A percentile compares a stretch with the other conserved stretches of the same genome.
Evolutionary conservation across 768 basidiomycete genomes (phyloP).

Genomic region (Trametes maxima): DNA sequence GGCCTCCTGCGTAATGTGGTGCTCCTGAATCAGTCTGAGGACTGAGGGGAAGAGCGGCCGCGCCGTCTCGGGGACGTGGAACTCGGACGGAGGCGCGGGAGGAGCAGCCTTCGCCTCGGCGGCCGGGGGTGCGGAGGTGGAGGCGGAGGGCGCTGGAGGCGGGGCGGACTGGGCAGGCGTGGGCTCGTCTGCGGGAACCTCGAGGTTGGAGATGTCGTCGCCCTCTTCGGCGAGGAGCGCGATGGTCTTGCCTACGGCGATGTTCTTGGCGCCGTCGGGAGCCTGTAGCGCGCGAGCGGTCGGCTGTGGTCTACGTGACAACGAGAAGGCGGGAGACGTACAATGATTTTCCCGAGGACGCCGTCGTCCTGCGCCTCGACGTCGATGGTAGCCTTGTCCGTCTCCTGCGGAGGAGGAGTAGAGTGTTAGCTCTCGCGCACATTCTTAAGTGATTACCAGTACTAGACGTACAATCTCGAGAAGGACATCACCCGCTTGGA

Average conservation of each 20-base stretch:
- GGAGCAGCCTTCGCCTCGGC: slow-evolving; percentile 10
- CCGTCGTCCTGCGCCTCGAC: slow-evolving; percentile 99
- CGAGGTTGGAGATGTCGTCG: slow-evolving; percentile 88
- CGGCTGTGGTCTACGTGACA: not conserved
- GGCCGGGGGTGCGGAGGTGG: slow-evolving; percentile 26
- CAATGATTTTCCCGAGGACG: slow-evolving; percentile 89
- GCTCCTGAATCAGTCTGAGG: slow-evolving; percentile 70
- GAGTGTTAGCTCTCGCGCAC: not conserved
- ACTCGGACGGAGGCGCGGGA: slow-evolving; percentile 17
- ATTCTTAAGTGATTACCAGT: not conserved
- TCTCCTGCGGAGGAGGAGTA: slow-evolving; percentile 59
- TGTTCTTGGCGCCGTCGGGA: slow-evolving; percentile 78
- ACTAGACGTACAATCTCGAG: slow-evolving; percentile 76
- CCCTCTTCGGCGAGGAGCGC: slow-evolving; percentile 95
- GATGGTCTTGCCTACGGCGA: slow-evolving; percentile 87
- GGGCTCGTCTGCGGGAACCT: slow-evolving; percentile 52
- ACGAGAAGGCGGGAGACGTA: slow-evolving; percentile 32
- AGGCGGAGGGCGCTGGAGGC: slow-evolving; percentile 23
- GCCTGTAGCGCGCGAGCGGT: slow-evolving; percentile 43
- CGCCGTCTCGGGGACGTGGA: slow-evolving; percentile 49
- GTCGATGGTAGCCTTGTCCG: slow-evolving; percentile 95
- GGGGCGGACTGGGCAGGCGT: slow-evolving; percentile 28
- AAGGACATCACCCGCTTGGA: slow-evolving; percentile 79
- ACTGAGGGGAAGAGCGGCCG: slow-evolving; percentile 91
- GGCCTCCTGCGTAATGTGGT: slow-evolving; percentile 49